phyloP scores from a whole-genome alignment of 805 yeast species.

The Metschnikowia dekortorum region DNA sequence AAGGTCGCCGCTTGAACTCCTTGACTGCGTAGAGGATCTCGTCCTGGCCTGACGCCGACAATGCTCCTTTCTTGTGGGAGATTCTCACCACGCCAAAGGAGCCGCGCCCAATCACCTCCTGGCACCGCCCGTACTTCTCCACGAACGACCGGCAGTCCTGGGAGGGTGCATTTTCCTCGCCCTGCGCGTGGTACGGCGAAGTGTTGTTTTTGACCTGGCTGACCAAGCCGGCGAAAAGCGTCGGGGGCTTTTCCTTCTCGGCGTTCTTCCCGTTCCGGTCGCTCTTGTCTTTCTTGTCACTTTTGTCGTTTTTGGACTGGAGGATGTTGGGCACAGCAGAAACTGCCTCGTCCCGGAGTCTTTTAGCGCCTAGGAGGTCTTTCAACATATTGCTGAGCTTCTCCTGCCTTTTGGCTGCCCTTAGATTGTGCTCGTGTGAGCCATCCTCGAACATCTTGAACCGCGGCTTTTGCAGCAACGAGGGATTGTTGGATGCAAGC shows the following conservation, averaged over 20 bases:
- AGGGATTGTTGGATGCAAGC: constrained; percentile 1
- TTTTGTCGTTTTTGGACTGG: constrained; percentile 18
- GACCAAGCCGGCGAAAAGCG: constrained; percentile 63
- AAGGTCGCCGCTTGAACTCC: constrained; percentile 63
- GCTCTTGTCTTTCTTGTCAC: background rate
- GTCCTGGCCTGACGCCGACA: constrained; percentile 18
- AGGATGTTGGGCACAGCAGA: constrained; percentile 69
- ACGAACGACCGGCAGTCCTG: constrained; percentile 57
- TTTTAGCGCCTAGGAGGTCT: constrained; percentile 70
- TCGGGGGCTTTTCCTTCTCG: constrained; percentile 49
- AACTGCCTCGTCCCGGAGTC: constrained; percentile 64
- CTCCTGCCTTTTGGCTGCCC: constrained; percentile 74
- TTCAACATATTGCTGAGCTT: constrained; percentile 70
- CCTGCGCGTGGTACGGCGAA: constrained; percentile 22
- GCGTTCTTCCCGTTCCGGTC: constrained; percentile 7
- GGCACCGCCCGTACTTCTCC: constrained; percentile 91
- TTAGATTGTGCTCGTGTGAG: constrained; percentile 72
- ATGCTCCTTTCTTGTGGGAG: constrained; percentile 59
- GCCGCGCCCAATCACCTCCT: constrained; percentile 91
- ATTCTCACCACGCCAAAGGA: constrained; percentile 91
- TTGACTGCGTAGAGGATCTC: constrained; percentile 77
- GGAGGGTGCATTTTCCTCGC: constrained; percentile 13
- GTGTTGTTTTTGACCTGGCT: constrained; percentile 47
- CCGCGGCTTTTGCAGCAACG: constrained; percentile 33
- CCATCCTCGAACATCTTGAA: constrained; percentile 64